Percentiles rank a stretch among this genome's conserved stretches.
These are phyloP conservation scores for Pleurotus salmoneostramineus DNA, from an alignment of 768 basidiomycete genomes.

Conservation along the genomic window DNA sequence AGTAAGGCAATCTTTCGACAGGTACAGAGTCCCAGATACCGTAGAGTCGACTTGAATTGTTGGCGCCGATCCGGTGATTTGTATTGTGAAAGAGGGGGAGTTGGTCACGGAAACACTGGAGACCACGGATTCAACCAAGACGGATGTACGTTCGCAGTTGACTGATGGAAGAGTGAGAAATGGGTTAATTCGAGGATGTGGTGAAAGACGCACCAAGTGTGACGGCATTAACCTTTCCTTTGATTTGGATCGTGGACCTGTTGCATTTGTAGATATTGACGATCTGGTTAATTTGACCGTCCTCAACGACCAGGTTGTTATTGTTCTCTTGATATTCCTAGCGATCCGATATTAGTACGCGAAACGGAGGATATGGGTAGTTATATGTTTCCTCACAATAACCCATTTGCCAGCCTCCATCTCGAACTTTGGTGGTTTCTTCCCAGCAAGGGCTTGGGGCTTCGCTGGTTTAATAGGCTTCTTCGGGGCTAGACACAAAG, in stretches of 20 bases:
- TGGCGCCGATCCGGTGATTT: slow-evolving; percentile 86
- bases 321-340: slow-evolving; percentile 95
- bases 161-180: slow-evolving; percentile 40
- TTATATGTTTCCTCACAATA: slow-evolving; percentile 51
- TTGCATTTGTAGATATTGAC: slow-evolving; percentile 93
- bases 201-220: slow-evolving; percentile 61
- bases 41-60: slow-evolving; percentile 94
- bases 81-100: slow-evolving; percentile 90
- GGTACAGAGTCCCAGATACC: slow-evolving; percentile 92
- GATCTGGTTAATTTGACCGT: slow-evolving; percentile 75
- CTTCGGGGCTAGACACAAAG: slow-evolving; percentile 34
- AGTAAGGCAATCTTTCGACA: slow-evolving; percentile 73
- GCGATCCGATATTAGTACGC: not conserved
- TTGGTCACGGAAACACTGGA: slow-evolving; percentile 85
- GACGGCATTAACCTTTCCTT: slow-evolving; percentile 94
- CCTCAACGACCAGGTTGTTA: slow-evolving; percentile 61
- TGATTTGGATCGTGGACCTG: slow-evolving; percentile 74
- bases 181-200: not conserved
- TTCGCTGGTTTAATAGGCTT: slow-evolving; percentile 81
- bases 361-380: not conserved
- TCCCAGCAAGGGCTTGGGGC: slow-evolving; percentile 76
- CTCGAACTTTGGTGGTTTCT: slow-evolving; percentile 88
- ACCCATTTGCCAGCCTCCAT: slow-evolving; percentile 94
- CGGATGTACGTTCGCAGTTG: slow-evolving; percentile 82
- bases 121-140: slow-evolving; percentile 92